Conservation (phyloP, 345 rosid genomes). For the Corchorus capsularis region DNA sequence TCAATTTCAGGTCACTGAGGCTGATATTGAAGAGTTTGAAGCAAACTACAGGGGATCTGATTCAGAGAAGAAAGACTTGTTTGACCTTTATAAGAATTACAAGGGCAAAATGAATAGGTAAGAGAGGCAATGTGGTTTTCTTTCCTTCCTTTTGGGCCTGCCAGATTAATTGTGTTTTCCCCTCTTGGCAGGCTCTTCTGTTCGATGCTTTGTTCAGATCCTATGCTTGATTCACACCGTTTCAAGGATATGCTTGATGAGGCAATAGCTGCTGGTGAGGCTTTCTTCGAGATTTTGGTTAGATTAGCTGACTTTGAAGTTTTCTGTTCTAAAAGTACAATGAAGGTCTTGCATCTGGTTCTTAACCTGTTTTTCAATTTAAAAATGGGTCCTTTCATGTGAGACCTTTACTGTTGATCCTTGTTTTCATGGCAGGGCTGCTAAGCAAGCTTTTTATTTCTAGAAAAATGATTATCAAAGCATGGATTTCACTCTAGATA, state of each 20-base stretch:
- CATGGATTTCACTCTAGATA: neutral
- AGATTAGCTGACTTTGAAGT: neutral
- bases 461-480: neutral
- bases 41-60: conserved; percentile 91
- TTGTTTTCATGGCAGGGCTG: neutral
- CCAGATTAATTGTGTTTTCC: conserved; percentile 4
- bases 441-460: neutral
- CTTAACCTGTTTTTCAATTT: neutral
- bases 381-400: neutral
- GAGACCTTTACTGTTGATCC: neutral
- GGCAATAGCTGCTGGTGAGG: conserved; percentile 66
- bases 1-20: conserved; percentile 63
- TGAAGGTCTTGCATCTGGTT: neutral
- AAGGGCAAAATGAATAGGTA: conserved; percentile 88
- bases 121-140: conserved; percentile 6
- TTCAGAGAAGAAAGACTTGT: conserved; percentile 85
- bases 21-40: conserved; percentile 82
- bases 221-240: conserved; percentile 89
- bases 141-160: neutral
- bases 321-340: neutral
- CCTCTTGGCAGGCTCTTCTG: conserved; percentile 66
- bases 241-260: conserved; percentile 76
- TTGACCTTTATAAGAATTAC: conserved; percentile 60
- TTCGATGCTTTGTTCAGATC: conserved; percentile 90
- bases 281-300: neutral